Evolutionary conservation across 2,329 filamentous ascomycete species (phyloP).

Genomic region (Cercospora citrullina): DNA sequence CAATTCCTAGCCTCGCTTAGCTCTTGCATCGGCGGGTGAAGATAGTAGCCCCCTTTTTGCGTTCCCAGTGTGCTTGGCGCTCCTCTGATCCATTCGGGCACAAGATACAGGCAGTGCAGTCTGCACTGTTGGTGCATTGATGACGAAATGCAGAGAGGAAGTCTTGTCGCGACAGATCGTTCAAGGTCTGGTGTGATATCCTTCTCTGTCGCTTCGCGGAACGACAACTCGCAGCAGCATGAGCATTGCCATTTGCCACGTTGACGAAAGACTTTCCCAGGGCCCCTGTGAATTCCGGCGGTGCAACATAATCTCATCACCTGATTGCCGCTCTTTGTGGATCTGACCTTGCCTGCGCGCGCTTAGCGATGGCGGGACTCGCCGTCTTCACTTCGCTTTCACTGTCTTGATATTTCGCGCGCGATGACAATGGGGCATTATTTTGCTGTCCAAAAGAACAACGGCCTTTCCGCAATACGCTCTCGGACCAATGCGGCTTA

Average conservation of each 20-base stretch:
- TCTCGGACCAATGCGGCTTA: not conserved
- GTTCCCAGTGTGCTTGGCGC: not conserved
- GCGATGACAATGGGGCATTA: not conserved
- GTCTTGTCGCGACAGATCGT: not conserved
- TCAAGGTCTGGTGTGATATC: not conserved
- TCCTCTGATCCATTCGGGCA: not conserved
- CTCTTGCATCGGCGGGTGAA: not conserved
- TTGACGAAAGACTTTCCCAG: not conserved
- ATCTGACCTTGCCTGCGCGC: not conserved
- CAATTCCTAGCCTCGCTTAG: not conserved
- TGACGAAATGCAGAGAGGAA: not conserved
- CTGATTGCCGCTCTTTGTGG: not conserved
- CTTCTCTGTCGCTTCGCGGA: not conserved
- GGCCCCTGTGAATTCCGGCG: not conserved
- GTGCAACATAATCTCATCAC: not conserved
- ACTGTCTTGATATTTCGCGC: not conserved
- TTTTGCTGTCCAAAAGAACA: not conserved
- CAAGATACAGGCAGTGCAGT: not conserved
- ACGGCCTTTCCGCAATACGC: not conserved
- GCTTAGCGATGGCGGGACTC: not conserved
- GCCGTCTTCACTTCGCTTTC: not conserved
- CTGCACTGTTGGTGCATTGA: not conserved
- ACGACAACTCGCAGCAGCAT: not conserved
- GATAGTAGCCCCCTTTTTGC: not conserved
- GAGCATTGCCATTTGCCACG: not conserved